These are phyloP conservation scores for Carex myosuroides DNA, from an alignment of 176 grass and related monocot species.

Conservation along the genomic window DNA sequence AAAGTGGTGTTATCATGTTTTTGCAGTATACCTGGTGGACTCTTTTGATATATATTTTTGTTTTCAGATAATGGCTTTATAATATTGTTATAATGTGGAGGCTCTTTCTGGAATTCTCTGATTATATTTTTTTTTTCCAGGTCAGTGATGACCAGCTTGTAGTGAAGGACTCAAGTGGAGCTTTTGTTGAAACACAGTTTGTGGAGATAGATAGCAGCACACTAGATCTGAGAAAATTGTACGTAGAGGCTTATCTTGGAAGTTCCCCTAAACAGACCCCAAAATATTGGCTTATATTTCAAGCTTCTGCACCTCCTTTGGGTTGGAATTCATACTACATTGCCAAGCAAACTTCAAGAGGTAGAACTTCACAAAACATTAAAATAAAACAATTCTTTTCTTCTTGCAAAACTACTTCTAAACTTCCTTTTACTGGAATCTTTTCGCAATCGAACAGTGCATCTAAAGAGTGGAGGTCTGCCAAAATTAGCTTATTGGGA, in stretches of 20 bases:
- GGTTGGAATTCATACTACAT: slow-evolving; percentile 88
- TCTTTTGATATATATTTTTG: neutral
- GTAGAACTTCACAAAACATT: slow-evolving; percentile 16
- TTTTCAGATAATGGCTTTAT: neutral
- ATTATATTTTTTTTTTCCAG: slow-evolving; percentile 31
- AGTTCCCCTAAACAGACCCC: slow-evolving; percentile 34
- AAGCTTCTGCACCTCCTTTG: slow-evolving; percentile 65
- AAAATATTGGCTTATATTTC: slow-evolving; percentile 84
- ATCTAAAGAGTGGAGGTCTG: slow-evolving; percentile 7
- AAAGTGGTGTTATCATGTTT: slow-evolving; percentile 4
- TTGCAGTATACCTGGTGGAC: neutral
- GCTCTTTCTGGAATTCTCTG: neutral
- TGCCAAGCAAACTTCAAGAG: slow-evolving; percentile 40
- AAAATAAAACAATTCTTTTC: neutral
- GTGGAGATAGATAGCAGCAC: slow-evolving; percentile 65
- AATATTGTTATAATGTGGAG: neutral
- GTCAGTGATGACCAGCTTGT: slow-evolving; percentile 59
- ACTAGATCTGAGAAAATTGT: slow-evolving; percentile 53
- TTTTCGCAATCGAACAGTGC: slow-evolving; percentile 27
- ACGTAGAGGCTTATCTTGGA: slow-evolving; percentile 85
- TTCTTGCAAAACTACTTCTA: neutral
- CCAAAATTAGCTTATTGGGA: slow-evolving; percentile 27
- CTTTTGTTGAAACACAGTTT: slow-evolving; percentile 52
- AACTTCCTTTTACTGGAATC: neutral
- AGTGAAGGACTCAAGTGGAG: slow-evolving; percentile 63